Evolutionary conservation across 2,329 filamentous ascomycete genomes (phyloP).

Genomic region (Sporothrix mexicana): DNA sequence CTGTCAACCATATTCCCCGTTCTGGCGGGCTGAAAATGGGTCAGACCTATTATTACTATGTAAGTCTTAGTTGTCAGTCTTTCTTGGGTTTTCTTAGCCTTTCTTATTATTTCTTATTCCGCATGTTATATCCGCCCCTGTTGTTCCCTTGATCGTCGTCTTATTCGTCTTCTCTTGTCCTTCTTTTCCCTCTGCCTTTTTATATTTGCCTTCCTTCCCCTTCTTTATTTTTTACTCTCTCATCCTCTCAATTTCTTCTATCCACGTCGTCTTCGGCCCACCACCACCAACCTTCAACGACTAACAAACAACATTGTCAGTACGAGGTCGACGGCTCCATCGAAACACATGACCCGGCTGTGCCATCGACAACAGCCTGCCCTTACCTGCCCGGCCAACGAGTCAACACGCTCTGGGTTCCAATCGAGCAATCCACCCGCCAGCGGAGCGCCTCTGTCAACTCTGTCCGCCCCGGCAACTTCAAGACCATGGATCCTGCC

Average conservation of each 20-base stretch:
- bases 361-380: constrained; percentile 78
- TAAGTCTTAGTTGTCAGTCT: constrained; percentile 54
- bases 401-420: constrained; percentile 84
- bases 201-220: constrained; percentile 7
- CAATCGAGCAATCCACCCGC: constrained; percentile 67
- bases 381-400: constrained; percentile 86
- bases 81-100: constrained; percentile 21
- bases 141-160: too few species aligned
- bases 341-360: constrained; percentile 75
- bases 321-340: constrained; percentile 81
- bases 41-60: constrained; percentile 93
- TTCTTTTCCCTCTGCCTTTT: background rate
- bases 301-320: constrained; percentile 45
- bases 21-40: constrained; percentile 89
- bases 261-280: background rate
- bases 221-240: constrained; percentile 3
- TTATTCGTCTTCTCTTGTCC: background rate
- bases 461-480: constrained; percentile 62
- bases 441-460: constrained; percentile 69
- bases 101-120: constrained; percentile 21
- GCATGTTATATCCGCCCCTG: constrained; percentile 4
- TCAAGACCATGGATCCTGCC: constrained; percentile 77
- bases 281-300: background rate
- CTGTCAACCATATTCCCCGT: constrained; percentile 58
- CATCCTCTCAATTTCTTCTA: background rate